Percentiles rank a stretch among this genome's conserved stretches.
phyloP scores from a whole-genome alignment of 257 asterid genomes.

The Coffea canephora region DNA sequence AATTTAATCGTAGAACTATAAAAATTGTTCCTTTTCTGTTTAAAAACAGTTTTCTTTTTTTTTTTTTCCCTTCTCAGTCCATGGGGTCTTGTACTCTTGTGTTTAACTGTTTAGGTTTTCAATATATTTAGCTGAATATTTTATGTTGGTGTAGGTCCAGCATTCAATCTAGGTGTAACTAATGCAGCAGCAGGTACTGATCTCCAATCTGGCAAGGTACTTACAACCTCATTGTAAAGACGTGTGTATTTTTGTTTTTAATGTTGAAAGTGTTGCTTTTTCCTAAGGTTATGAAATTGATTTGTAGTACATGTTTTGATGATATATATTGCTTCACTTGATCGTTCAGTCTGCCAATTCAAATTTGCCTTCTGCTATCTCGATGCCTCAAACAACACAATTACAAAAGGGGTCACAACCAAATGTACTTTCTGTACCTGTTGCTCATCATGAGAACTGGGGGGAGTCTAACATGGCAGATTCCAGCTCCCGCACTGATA shows the following conservation, averaged over 20 bases:
- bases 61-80: not conserved
- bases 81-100: not conserved
- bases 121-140: constrained; percentile 15
- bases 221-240: not conserved
- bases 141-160: constrained; percentile 39
- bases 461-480: constrained; percentile 89
- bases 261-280: too few relatives aligned
- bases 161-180: constrained; percentile 41
- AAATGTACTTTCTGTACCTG: constrained; percentile 38
- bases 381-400: constrained; percentile 46
- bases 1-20: not conserved
- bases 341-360: constrained; percentile 44
- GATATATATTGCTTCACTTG: constrained; percentile 16
- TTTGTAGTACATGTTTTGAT: not conserved
- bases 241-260: too few relatives aligned
- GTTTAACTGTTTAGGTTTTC: not conserved
- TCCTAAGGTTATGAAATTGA: not conserved
- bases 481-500: constrained; percentile 72
- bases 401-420: constrained; percentile 41
- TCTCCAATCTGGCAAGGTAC: constrained; percentile 61
- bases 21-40: too few relatives aligned
- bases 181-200: constrained; percentile 45
- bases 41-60: too few relatives aligned
- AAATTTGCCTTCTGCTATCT: constrained; percentile 34
- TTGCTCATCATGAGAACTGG: constrained; percentile 72